Evolutionary conservation across 306 rosid species (phyloP).

Genomic region (Prunus mira): DNA sequence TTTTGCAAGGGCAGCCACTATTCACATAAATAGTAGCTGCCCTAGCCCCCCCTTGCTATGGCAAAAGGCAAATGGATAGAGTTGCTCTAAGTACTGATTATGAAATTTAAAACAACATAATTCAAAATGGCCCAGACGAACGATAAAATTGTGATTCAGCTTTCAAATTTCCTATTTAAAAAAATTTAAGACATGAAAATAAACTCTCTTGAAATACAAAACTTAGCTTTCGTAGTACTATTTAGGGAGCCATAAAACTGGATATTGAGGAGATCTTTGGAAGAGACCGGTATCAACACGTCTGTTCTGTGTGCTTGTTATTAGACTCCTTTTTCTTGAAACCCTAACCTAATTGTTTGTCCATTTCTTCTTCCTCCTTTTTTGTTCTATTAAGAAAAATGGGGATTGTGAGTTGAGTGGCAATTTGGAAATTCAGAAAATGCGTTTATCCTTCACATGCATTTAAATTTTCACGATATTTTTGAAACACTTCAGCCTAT

Average conservation of each 20-base stretch:
- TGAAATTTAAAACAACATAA: too few species aligned
- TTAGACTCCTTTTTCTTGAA: slow-evolving; percentile 8
- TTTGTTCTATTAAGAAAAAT: too few species aligned
- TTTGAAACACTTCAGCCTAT: not conserved
- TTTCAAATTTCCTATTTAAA: too few species aligned
- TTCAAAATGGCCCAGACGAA: too few species aligned
- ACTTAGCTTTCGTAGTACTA: not conserved
- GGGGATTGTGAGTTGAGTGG: not conserved
- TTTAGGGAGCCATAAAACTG: not conserved
- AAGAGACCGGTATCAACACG: slow-evolving; percentile 31
- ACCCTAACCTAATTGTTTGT: not conserved
- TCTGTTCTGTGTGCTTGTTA: slow-evolving; percentile 28
- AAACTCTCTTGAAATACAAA: not conserved
- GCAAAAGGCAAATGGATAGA: too few species aligned
- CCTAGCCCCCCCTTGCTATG: too few species aligned
- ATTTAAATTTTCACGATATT: not conserved
- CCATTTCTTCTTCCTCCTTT: not conserved
- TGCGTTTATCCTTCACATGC: not conserved
- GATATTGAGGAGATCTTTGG: slow-evolving; percentile 30
- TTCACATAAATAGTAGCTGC: too few species aligned
- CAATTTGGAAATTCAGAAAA: not conserved
- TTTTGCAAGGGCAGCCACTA: too few species aligned
- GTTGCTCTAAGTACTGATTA: too few species aligned
- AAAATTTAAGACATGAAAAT: too few species aligned
- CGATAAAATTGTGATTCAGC: too few species aligned